Conservation (phyloP, 2,329 filamentous ascomycete species). For the Anthostomella pinea region DNA sequence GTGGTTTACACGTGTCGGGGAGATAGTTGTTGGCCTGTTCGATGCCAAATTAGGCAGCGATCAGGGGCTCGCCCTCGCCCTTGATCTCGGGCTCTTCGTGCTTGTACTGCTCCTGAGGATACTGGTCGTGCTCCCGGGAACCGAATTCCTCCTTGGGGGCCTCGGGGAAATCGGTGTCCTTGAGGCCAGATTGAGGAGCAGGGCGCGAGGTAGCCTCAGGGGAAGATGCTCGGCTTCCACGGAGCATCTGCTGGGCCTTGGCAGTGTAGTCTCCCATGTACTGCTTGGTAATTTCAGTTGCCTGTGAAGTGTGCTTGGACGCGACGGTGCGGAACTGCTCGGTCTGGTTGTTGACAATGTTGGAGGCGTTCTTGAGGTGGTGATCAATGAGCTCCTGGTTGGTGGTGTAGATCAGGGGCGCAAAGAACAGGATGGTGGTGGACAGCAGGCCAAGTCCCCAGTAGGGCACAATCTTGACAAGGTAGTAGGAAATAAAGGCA, state of each 20-base stretch:
- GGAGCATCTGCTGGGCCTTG: conserved; percentile 64
- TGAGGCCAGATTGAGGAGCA: conserved; percentile 25
- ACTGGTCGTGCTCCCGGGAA: conserved; percentile 21
- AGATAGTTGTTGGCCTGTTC: conserved; percentile 13
- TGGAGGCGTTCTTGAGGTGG: conserved; percentile 55
- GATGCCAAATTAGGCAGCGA: conserved; percentile 26
- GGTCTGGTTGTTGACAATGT: conserved; percentile 61
- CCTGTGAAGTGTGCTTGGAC: conserved; percentile 61
- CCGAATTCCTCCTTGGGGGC: conserved; percentile 34
- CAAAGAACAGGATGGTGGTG: conserved; percentile 59
- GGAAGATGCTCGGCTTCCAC: conserved; percentile 45
- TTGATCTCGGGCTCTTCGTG: conserved; percentile 31
- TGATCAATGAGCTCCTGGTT: conserved; percentile 70
- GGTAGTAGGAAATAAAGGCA: conserved; percentile 64
- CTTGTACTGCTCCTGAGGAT: conserved; percentile 38
- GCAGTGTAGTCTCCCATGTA: conserved; percentile 66
- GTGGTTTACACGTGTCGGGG: conserved; percentile 8
- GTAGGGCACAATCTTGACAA: conserved; percentile 68
- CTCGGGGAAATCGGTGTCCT: conserved; percentile 49
- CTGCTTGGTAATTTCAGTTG: conserved; percentile 63
- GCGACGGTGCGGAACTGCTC: conserved; percentile 60
- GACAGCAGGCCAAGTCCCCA: conserved; percentile 64
- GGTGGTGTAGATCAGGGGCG: conserved; percentile 61
- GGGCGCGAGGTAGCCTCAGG: conserved; percentile 41
- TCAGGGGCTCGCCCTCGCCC: conserved; percentile 32